phyloP scores from a whole-genome alignment of 1,139 yeast species.

The Kodamaea fungicola region DNA sequence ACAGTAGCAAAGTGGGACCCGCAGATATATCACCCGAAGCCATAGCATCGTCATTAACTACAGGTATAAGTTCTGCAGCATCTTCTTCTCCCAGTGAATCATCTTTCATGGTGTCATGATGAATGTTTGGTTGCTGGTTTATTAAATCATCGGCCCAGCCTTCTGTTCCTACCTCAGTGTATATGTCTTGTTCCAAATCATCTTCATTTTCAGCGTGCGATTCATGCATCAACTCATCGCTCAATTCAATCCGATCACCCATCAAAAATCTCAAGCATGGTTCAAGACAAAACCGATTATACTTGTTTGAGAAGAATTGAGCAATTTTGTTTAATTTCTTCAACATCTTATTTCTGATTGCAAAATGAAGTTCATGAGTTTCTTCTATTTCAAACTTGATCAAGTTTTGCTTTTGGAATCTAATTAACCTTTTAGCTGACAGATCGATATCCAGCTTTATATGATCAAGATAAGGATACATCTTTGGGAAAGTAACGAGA shows the following conservation, averaged over 20 bases:
- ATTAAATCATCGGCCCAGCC: conserved; percentile 47
- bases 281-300: conserved; percentile 70
- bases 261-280: conserved; percentile 71
- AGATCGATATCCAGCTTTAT: conserved; percentile 29
- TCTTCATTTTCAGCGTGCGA: conserved; percentile 16
- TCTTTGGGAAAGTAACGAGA: conserved; percentile 61
- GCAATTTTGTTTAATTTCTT: conserved; percentile 54
- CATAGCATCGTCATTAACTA: conserved; percentile 1
- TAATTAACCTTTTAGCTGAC: conserved; percentile 18
- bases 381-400: conserved; percentile 69
- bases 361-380: conserved; percentile 59
- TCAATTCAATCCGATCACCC: conserved; percentile 72
- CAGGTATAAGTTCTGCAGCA: conserved; percentile 3
- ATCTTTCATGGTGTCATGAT: conserved; percentile 24
- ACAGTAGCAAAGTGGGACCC: conserved; percentile 2
- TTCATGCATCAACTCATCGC: conserved; percentile 29
- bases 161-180: conserved; percentile 37
- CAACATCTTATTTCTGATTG: conserved; percentile 48
- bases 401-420: conserved; percentile 21
- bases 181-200: conserved; percentile 19
- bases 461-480: conserved; percentile 60
- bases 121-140: conserved; percentile 30
- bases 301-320: conserved; percentile 49
- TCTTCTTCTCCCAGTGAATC: conserved; percentile 33
- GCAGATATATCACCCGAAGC: conserved; percentile 1